A percentile compares a stretch with the other conserved stretches of the same genome.
Conservation (phyloP, 164 flowering plant species). For the Vitis riparia region DNA sequence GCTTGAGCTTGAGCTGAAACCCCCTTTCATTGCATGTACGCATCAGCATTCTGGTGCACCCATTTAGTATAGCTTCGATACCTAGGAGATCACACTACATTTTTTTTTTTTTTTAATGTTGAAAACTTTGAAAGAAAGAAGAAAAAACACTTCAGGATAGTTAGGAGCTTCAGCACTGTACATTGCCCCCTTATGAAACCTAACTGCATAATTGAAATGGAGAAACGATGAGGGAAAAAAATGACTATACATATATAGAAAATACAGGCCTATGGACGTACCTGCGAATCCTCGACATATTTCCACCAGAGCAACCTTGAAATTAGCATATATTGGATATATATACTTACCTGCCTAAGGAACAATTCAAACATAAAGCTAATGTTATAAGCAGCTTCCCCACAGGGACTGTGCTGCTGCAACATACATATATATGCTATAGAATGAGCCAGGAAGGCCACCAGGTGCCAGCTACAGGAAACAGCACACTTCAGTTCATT, state of each 20-base stretch:
- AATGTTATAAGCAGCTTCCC: background rate
- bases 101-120: too few species aligned
- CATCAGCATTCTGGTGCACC: too few species aligned
- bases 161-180: too few species aligned
- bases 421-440: background rate
- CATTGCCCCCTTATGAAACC: too few species aligned
- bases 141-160: too few species aligned
- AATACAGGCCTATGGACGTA: background rate
- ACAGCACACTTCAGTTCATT: background rate
- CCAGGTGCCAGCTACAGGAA: conserved; percentile 14
- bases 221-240: background rate
- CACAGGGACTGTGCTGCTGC: background rate
- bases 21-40: too few species aligned
- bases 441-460: conserved; percentile 20
- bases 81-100: too few species aligned
- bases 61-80: too few species aligned
- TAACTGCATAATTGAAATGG: background rate
- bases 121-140: too few species aligned
- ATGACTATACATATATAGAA: background rate
- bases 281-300: background rate
- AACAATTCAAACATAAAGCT: background rate
- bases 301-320: background rate
- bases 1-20: too few species aligned
- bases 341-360: conserved; percentile 9
- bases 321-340: background rate